Percentiles rank a stretch among this genome's conserved stretches.
Conservation (phyloP, 768 basidiomycete species). For the Lactarius akahatsu region DNA sequence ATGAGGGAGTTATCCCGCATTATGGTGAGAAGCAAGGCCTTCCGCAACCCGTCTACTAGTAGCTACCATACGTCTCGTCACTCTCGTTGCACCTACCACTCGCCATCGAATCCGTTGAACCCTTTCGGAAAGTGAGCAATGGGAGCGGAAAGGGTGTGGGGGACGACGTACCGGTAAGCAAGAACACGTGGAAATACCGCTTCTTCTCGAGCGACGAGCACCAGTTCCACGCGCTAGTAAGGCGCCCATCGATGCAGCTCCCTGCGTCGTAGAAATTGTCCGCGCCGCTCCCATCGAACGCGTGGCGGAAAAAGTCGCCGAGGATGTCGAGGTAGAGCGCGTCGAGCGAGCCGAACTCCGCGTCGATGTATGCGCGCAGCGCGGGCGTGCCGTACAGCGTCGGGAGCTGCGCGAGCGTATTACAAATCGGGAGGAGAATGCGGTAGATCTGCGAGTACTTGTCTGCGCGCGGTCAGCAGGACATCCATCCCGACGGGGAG, state of each 20-base stretch:
- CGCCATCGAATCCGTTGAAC: slow-evolving; percentile 82
- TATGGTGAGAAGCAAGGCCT: background rate
- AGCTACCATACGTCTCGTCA: background rate
- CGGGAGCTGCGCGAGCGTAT: slow-evolving; percentile 72
- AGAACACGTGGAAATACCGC: slow-evolving; percentile 75
- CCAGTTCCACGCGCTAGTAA: slow-evolving; percentile 94
- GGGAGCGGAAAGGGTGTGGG: too few species aligned
- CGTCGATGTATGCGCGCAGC: slow-evolving; percentile 71
- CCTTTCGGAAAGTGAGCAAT: slow-evolving; percentile 42
- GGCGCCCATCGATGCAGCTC: slow-evolving; percentile 76
- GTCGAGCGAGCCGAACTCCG: slow-evolving; percentile 78
- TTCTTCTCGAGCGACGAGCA: slow-evolving; percentile 85
- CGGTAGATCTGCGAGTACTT: slow-evolving; percentile 93
- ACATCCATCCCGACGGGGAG: background rate
- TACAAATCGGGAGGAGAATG: slow-evolving; percentile 85
- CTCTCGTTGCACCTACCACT: slow-evolving; percentile 63
- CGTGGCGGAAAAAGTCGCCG: slow-evolving; percentile 83
- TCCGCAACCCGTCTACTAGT: slow-evolving; percentile 5
- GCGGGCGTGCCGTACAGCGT: slow-evolving; percentile 65
- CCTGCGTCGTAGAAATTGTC: slow-evolving; percentile 91
- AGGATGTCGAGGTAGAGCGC: slow-evolving; percentile 69
- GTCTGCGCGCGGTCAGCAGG: slow-evolving; percentile 41
- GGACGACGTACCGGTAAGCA: slow-evolving; percentile 61
- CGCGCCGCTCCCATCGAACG: slow-evolving; percentile 88
- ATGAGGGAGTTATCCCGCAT: background rate